phyloP scores from a whole-genome alignment of 2,329 filamentous ascomycete species.

The Chaetothyriales sp. region DNA sequence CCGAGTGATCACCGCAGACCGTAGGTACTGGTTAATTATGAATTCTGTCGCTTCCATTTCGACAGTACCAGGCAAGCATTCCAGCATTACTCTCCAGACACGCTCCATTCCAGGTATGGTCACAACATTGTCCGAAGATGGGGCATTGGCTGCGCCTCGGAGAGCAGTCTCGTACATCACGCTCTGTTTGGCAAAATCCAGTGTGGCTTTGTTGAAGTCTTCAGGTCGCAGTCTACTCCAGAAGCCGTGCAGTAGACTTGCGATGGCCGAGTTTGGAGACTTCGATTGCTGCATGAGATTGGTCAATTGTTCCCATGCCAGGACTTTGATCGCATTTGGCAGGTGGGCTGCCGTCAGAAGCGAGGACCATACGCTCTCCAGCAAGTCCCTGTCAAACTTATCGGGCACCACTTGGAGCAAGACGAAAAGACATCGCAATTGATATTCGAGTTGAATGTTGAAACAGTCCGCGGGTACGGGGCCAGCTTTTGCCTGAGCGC shows the following conservation, averaged over 20 bases:
- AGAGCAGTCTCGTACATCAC: conserved; percentile 34
- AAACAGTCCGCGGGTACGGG: neutral
- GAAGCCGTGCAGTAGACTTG: conserved; percentile 31
- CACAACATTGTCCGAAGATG: conserved; percentile 27
- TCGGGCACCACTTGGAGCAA: conserved; percentile 38
- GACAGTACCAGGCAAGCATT: conserved; percentile 50
- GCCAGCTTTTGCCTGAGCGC: neutral
- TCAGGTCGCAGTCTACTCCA: conserved; percentile 27
- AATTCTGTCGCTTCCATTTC: conserved; percentile 55
- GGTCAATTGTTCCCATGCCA: conserved; percentile 57
- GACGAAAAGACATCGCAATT: neutral
- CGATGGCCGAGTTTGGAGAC: conserved; percentile 26
- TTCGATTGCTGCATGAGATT: conserved; percentile 14
- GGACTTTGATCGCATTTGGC: conserved; percentile 46
- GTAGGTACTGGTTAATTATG: conserved; percentile 62
- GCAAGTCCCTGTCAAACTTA: conserved; percentile 49
- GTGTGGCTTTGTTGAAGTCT: conserved; percentile 26
- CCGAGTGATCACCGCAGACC: conserved; percentile 31
- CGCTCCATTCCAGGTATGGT: conserved; percentile 47
- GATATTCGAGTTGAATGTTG: neutral
- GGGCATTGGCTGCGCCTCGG: conserved; percentile 33
- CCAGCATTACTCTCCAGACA: conserved; percentile 71
- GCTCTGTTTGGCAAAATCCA: conserved; percentile 31
- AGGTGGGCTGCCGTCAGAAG: conserved; percentile 53
- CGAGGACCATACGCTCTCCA: conserved; percentile 55